A percentile compares a stretch with the other conserved stretches of the same genome.
Evolutionary conservation across 768 basidiomycete species (phyloP).

Genomic region (Mycena olivaceomarginata): DNA sequence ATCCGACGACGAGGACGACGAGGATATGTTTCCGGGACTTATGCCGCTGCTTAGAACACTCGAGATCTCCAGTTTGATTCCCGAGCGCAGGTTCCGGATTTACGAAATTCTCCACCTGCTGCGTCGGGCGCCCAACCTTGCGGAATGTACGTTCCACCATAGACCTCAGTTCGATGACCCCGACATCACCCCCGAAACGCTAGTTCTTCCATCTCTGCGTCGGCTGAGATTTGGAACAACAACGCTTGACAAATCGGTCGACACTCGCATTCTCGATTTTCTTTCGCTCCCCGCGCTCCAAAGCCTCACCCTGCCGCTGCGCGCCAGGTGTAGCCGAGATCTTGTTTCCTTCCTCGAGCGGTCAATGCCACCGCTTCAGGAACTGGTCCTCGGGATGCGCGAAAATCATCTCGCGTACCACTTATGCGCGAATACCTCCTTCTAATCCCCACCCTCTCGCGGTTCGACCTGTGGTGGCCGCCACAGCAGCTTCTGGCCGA

Average conservation of each 20-base stretch:
- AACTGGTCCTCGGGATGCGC: background rate
- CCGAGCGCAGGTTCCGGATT: background rate
- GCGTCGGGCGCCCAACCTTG: background rate
- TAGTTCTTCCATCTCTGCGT: background rate
- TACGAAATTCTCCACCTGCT: background rate
- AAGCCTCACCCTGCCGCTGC: background rate
- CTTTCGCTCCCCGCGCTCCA: background rate
- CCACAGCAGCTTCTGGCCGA: background rate
- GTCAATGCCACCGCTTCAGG: background rate
- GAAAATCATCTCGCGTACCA: background rate
- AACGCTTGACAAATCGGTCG: too few relatives aligned
- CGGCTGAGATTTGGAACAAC: background rate
- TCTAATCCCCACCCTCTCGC: background rate
- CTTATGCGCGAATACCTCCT: background rate
- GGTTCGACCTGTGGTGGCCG: background rate
- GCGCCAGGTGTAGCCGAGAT: too few relatives aligned
- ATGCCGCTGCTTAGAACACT: background rate
- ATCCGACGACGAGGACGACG: background rate
- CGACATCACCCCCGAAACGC: too few relatives aligned
- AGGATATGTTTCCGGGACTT: background rate
- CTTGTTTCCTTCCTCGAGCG: background rate
- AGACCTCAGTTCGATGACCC: too few relatives aligned
- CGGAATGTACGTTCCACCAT: background rate
- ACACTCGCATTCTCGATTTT: background rate
- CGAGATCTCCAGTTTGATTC: background rate